Evolutionary conservation across 345 rosid genomes (phyloP).

Genomic region (Combretum micranthum): DNA sequence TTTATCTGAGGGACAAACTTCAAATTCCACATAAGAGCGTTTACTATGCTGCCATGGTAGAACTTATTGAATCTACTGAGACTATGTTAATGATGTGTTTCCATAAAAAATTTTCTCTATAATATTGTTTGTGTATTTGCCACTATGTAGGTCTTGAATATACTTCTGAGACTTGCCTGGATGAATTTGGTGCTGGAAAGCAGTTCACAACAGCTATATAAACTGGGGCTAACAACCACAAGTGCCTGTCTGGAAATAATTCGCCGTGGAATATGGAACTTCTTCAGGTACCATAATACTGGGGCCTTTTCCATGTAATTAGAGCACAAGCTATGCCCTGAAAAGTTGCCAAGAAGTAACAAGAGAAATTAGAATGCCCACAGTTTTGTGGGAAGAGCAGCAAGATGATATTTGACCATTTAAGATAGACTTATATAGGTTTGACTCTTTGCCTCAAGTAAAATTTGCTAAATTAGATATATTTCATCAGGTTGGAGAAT

Average conservation of each 20-base stretch:
- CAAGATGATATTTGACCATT: too few species aligned
- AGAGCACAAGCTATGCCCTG: not conserved
- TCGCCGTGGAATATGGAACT: slow-evolving; percentile 70
- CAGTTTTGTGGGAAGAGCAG: too few species aligned
- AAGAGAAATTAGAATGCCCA: too few species aligned
- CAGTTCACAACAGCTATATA: slow-evolving; percentile 33
- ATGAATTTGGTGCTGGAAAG: slow-evolving; percentile 58
- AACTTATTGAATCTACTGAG: not conserved
- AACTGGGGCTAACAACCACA: slow-evolving; percentile 32
- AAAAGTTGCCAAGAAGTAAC: not conserved
- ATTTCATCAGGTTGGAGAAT: slow-evolving; percentile 47
- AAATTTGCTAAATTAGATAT: not conserved
- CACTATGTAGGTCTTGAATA: slow-evolving; percentile 35
- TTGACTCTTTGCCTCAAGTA: not conserved
- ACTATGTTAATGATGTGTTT: not conserved
- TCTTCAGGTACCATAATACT: slow-evolving; percentile 48
- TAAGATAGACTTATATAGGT: too few species aligned
- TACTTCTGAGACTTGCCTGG: slow-evolving; percentile 56
- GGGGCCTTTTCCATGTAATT: too few species aligned
- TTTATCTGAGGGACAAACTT: slow-evolving; percentile 52
- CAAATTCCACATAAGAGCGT: slow-evolving; percentile 54
- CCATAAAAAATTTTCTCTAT: too few species aligned
- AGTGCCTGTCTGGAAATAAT: slow-evolving; percentile 57
- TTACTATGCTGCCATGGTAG: slow-evolving; percentile 66
- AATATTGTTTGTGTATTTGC: not conserved